These are phyloP conservation scores for Paspalum notatum DNA, from an alignment of 176 grass and related monocot species.

Conservation along the genomic window DNA sequence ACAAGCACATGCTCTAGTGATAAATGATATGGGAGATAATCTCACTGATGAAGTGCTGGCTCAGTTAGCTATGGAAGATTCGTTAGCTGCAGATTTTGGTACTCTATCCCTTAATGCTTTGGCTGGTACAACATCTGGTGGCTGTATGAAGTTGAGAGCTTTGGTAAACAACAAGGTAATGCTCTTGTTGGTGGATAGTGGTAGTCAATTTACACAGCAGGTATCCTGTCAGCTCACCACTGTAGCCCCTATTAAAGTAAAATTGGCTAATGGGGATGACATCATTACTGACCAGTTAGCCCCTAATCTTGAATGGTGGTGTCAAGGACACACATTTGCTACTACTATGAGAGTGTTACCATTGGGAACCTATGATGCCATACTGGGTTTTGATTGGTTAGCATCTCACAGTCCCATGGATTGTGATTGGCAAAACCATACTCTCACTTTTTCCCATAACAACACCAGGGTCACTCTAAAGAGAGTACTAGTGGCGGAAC, in stretches of 20 bases:
- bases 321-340: too few relatives aligned
- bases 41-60: neutral
- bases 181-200: neutral
- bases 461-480: too few relatives aligned
- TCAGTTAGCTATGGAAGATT: neutral
- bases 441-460: too few relatives aligned
- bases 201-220: accelerated
- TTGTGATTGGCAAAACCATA: too few relatives aligned
- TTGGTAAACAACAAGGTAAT: neutral
- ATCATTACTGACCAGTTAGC: too few relatives aligned
- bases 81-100: neutral
- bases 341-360: too few relatives aligned
- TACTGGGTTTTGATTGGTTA: neutral
- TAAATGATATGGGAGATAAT: neutral
- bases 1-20: neutral
- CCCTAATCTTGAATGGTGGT: too few relatives aligned
- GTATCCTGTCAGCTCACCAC: accelerated
- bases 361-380: neutral
- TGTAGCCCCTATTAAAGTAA: neutral
- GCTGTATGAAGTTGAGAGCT: accelerated
- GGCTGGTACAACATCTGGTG: neutral
- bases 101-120: neutral
- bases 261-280: neutral
- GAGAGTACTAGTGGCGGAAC: too few relatives aligned
- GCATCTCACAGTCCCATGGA: neutral